Evolutionary conservation across 148 eudicot species (phyloP).

Genomic region (Cornus controversa): DNA sequence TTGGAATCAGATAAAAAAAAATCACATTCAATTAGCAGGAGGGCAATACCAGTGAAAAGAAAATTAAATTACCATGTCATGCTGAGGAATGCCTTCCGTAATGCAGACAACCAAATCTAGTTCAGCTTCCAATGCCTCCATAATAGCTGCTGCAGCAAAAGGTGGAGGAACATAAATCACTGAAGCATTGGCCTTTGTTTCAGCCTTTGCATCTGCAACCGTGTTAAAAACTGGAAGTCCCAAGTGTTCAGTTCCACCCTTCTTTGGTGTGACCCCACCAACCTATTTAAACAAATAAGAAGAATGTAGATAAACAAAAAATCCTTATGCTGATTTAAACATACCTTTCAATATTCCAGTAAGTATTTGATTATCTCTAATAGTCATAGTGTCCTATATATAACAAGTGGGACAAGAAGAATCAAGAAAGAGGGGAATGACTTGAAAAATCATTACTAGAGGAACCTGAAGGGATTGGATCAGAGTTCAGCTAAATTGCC

Average conservation of each 20-base stretch:
- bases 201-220: slow-evolving; percentile 95
- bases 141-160: slow-evolving; percentile 91
- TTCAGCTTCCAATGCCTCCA: slow-evolving; percentile 97
- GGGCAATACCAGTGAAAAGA: neutral
- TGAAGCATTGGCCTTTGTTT: slow-evolving; percentile 92
- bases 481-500: neutral
- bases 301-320: neutral
- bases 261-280: slow-evolving; percentile 96
- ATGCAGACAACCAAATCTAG: slow-evolving; percentile 91
- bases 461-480: neutral
- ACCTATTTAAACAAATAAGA: slow-evolving; percentile 42
- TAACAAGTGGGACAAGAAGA: neutral
- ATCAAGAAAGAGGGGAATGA: neutral
- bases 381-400: too few relatives aligned
- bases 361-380: neutral
- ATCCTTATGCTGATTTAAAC: neutral
- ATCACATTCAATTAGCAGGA: neutral
- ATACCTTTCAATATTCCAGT: neutral
- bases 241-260: slow-evolving; percentile 95
- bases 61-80: slow-evolving; percentile 75
- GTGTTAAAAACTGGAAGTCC: slow-evolving; percentile 95
- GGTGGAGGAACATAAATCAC: slow-evolving; percentile 97
- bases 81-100: slow-evolving; percentile 99
- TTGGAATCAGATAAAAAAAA: neutral
- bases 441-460: neutral